Conservation (phyloP, 768 basidiomycete species). For the Psilocybe sp. region DNA sequence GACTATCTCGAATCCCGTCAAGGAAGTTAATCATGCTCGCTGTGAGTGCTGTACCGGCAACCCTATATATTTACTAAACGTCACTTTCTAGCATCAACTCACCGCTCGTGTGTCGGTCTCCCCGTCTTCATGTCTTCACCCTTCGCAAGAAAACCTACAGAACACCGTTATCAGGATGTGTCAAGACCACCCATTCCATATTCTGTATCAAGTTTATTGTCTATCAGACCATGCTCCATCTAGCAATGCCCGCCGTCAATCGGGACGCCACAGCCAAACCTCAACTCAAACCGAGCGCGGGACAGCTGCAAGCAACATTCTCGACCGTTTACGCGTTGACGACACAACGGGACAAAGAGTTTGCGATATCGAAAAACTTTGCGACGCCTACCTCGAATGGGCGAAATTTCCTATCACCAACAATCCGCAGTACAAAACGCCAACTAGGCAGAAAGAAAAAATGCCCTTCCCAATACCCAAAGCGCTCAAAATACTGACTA, state of each 20-base stretch:
- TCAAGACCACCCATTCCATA: constrained; percentile 91
- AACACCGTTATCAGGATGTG: constrained; percentile 72
- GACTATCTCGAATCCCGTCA: constrained; percentile 68
- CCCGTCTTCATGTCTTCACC: constrained; percentile 20
- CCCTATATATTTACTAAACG: neutral
- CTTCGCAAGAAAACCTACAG: constrained; percentile 61
- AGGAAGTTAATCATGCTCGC: constrained; percentile 89
- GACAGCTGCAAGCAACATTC: constrained; percentile 62
- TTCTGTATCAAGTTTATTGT: constrained; percentile 85
- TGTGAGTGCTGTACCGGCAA: constrained; percentile 24
- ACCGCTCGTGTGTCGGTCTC: constrained; percentile 77
- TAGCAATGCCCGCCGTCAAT: constrained; percentile 36
- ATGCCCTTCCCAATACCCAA: constrained; percentile 37
- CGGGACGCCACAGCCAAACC: constrained; percentile 37
- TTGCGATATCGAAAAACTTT: constrained; percentile 54
- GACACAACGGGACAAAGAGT: constrained; percentile 35
- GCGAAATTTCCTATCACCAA: constrained; percentile 57
- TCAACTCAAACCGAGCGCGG: constrained; percentile 56
- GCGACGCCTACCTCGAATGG: constrained; percentile 70
- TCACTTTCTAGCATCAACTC: constrained; percentile 66
- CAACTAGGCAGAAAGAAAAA: constrained; percentile 16
- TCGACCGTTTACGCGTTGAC: constrained; percentile 49
- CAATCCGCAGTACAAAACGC: constrained; percentile 12
- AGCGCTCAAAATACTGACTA: constrained; percentile 39
- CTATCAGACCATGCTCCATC: constrained; percentile 35